These are phyloP conservation scores for Microbotryum silenes-acaulis DNA, from an alignment of 1,284 basidiomycete genomes.

Conservation along the genomic window DNA sequence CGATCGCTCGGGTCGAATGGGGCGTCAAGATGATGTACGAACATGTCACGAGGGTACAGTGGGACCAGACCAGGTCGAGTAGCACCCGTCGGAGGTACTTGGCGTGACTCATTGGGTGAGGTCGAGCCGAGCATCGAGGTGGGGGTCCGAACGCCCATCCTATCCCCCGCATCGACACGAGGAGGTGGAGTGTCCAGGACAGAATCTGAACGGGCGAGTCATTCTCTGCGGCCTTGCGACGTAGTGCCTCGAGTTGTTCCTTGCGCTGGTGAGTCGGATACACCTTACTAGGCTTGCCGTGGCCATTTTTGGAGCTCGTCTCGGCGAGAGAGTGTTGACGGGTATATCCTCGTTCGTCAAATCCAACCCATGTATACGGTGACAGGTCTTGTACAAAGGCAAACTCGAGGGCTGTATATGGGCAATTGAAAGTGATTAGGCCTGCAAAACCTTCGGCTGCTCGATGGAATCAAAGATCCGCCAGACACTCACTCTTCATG, in stretches of 20 bases:
- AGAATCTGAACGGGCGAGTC: slow-evolving; percentile 16
- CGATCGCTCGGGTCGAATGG: too few relatives aligned
- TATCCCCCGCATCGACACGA: slow-evolving; percentile 23
- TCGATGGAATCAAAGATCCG: too few relatives aligned
- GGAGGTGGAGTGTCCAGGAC: slow-evolving; percentile 12
- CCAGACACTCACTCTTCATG: slow-evolving; percentile 12
- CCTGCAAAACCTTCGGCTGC: too few relatives aligned
- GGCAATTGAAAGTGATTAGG: too few relatives aligned
- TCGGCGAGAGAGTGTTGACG: background rate
- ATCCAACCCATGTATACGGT: slow-evolving; percentile 27
- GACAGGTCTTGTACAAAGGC: slow-evolving; percentile 19
- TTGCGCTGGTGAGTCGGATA: background rate
- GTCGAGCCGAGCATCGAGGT: slow-evolving; percentile 1
- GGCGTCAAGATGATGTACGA: slow-evolving; percentile 12
- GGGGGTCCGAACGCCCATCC: slow-evolving; percentile 26
- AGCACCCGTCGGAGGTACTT: slow-evolving; percentile 10
- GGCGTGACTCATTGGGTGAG: slow-evolving; percentile 5
- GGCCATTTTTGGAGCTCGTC: background rate
- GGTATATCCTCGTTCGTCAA: slow-evolving; percentile 2
- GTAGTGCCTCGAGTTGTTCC: slow-evolving; percentile 4
- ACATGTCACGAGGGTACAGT: slow-evolving; percentile 12
- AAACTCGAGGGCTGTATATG: slow-evolving; percentile 13
- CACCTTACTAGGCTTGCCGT: background rate
- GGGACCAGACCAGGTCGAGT: slow-evolving; percentile 17
- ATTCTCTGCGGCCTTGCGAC: slow-evolving; percentile 2